phyloP scores from a whole-genome alignment of 2,329 filamentous ascomycete genomes.

The Talaromyces sp. region DNA sequence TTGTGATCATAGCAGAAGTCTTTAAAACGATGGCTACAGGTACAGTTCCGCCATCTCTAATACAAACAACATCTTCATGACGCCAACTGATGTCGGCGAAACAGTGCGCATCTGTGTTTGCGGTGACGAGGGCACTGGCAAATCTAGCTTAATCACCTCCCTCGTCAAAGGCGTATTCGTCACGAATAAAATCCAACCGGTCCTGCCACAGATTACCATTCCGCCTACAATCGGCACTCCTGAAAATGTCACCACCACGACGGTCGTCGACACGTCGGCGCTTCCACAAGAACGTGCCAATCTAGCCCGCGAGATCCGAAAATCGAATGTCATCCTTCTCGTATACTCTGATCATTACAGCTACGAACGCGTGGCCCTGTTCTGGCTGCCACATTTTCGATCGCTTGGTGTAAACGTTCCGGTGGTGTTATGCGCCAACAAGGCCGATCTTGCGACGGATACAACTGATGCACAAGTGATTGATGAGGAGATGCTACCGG shows the following conservation, averaged over 20 bases:
- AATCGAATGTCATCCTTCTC: slow-evolving; percentile 93
- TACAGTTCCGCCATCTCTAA: background rate
- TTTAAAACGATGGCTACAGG: slow-evolving; percentile 21
- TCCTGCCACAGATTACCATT: slow-evolving; percentile 92
- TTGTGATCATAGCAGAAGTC: background rate
- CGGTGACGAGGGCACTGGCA: slow-evolving; percentile 93
- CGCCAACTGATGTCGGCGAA: background rate
- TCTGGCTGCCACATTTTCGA: slow-evolving; percentile 98
- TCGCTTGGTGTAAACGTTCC: slow-evolving; percentile 98
- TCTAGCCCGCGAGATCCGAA: slow-evolving; percentile 89
- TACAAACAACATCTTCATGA: background rate
- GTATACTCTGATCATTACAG: slow-evolving; percentile 99
- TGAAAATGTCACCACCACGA: slow-evolving; percentile 91
- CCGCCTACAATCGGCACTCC: slow-evolving; percentile 89
- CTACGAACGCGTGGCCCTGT: slow-evolving; percentile 93
- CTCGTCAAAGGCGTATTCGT: slow-evolving; percentile 98
- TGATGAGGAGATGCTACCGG: slow-evolving; percentile 94
- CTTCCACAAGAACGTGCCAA: slow-evolving; percentile 89
- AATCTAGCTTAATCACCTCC: slow-evolving; percentile 89
- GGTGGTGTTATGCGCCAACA: slow-evolving; percentile 95
- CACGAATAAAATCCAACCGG: slow-evolving; percentile 88
- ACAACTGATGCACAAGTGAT: slow-evolving; percentile 79
- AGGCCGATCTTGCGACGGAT: slow-evolving; percentile 79
- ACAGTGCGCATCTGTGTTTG: slow-evolving; percentile 90
- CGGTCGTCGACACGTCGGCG: slow-evolving; percentile 92